Base-by-base conservation (phyloP, 163 green algal genomes). In the Chlorella variabilis region DNA sequence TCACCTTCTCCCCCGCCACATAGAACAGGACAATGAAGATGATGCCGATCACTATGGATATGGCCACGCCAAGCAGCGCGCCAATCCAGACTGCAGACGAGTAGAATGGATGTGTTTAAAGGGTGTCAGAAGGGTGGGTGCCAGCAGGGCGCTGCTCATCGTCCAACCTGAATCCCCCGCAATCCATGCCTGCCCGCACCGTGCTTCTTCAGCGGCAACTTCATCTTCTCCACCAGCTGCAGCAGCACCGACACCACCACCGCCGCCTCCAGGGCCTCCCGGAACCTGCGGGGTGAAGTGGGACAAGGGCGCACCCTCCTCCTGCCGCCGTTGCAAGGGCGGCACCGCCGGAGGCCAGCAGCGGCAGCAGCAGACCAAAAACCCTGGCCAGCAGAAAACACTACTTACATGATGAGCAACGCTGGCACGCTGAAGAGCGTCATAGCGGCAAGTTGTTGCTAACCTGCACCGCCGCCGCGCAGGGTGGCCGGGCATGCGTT, bases 401-500 rank as follows among this genome's bases (percentile, higher is more conserved):
- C 25, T 75, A 6, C 59, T 70, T 38, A 80, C 75, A 81, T 81
- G 54, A 81, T 81, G 41, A 81, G 54, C 61, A 81, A 59, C 29
- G 75, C 75, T 7, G 75, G 61, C 41, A 73, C 61, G 0, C 41
- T 63, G 54, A 81, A 81, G 25, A 73, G 61, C 75, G 85, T 89
- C 97, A 99, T 38, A 98, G 89, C 39, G 95, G 61, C 33, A 93
- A 85, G 68, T 97, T 96, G 80, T 95, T 93, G 48, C 87, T 67
- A 97, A 96, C n/a, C 93, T 97, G 80, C n/a, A n/a, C n/a, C n/a
- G n/a, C n/a, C n/a, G n/a, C n/a, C n/a, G n/a, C n/a, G n/a, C n/a
- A n/a, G n/a, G n/a, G n/a, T n/a, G n/a, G n/a, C n/a, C n/a, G n/a
- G n/a, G n/a, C n/a, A n/a, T n/a, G n/a, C n/a, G n/a, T n/a, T n/a